phyloP scores from a whole-genome alignment of 345 rosid genomes.

The Adansonia digitata region DNA sequence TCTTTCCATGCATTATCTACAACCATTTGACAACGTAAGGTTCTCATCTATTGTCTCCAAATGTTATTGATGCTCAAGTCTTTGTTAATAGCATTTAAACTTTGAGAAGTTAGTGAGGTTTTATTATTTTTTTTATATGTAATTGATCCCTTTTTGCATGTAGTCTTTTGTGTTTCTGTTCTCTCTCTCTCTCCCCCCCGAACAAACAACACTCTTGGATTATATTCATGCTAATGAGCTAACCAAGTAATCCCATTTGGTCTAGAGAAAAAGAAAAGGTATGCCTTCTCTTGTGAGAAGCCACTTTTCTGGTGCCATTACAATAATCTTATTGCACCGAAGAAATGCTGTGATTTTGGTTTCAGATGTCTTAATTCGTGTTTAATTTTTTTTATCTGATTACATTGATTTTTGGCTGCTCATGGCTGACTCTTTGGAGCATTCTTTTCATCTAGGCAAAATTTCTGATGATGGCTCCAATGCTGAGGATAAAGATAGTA shows the following conservation, averaged over 20 bases:
- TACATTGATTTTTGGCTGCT: neutral
- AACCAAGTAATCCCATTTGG: neutral
- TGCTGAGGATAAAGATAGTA: conserved; percentile 39
- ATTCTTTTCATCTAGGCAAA: conserved; percentile 32
- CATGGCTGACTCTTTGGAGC: conserved; percentile 15
- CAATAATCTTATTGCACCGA: neutral
- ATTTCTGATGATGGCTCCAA: conserved; percentile 35
- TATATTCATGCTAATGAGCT: neutral
- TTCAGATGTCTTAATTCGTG: neutral
- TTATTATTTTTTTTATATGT: neutral
- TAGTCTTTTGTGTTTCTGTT: neutral
- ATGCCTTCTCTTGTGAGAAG: neutral
- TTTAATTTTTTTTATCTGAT: neutral
- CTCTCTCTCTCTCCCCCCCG: neutral
- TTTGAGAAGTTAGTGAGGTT: neutral
- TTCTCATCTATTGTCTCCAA: neutral
- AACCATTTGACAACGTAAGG: neutral
- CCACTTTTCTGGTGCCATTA: neutral
- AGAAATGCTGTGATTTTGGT: neutral
- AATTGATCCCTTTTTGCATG: neutral
- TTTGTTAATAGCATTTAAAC: neutral
- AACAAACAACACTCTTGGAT: neutral
- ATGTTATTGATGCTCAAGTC: neutral
- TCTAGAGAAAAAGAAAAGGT: neutral
- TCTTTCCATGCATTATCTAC: neutral